Evolutionary conservation across 805 yeast genomes (phyloP), one percentile per base, ranked within the genome.

Genomic region (Wickerhamomyces bovis): DNA sequence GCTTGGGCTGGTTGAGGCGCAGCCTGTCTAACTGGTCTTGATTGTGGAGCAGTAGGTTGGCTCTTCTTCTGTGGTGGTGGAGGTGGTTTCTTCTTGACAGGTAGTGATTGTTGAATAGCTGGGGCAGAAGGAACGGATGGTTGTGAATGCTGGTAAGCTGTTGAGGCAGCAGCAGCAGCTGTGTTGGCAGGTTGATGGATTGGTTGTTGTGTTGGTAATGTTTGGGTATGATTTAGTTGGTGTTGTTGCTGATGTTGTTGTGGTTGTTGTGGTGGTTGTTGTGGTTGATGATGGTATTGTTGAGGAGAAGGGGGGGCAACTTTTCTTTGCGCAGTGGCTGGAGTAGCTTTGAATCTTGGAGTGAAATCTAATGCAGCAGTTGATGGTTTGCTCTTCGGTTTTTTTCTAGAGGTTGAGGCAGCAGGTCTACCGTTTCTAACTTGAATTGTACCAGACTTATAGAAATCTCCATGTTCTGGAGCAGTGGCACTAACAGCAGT

Each of bases 391-490:
- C 80, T 81, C 62, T 80, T 79, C 26, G 98, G 98, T 55, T 84
- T 80, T 57, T 81, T 80, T 30, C 80, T 83, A 19, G 89, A 83
- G n/a, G 61, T 69, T 12, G 94, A 77, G 48, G 71, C 77, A 0
- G 87, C 81, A 7, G 96, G 89, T 51, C 78, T 72, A 15, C 99
- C 99, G 40, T 76, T 77, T 41, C 81, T 78, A 16, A 89, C 96
- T 38, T 79, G 81, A 22, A 94, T 90, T 0, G 87, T 80, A 52
- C 95, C 86, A 4, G 97, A 88, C 69, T 94, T 94, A 71, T 94
- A 94, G 11, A 69, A 49, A 63, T 94, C 98, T 39, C 85, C 73
- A 53, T 77, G 63, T 11, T 56, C 58, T 11, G 95, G 95, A 25
- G 85, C 83, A n/a, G 78, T 61, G 12, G 72, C 73, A 41, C 83